Evolutionary conservation across 2,329 filamentous ascomycete species (phyloP), one percentile per base, ranked within the genome.

Genomic region (Ophiostoma fasciatum): DNA sequence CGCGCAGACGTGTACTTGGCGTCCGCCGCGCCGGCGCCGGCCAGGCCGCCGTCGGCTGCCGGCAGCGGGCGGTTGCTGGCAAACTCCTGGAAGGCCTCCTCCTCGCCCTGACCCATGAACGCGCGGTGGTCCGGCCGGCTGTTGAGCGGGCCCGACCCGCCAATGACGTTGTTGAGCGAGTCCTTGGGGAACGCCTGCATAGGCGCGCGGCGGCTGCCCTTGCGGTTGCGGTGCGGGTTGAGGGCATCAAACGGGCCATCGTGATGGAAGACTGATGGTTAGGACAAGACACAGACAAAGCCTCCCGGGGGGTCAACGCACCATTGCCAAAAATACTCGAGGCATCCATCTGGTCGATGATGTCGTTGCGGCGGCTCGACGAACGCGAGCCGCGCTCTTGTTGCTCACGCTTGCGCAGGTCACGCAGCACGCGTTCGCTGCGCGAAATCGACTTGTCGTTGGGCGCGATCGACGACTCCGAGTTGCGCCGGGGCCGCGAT

Each of bases 231-330:
- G 55, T 93, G 82, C 5, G 90, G 85, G 56, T 94, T 93, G 55
- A 90, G 82, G 15, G 90, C 90, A 57, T 98, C 90, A 50, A 94
- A 98, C 5, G 90, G 90, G 1, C 90, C 90, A 51, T 96, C 90
- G 52, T 98, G 90, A 51, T 98, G 90, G 59, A 96, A 94, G 47
- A 94, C 85, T 93, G 49, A 18, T 25, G 23, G 26, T 10, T 21
- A n/a, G 13, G 11, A 4, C 7, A 21, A 2, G 40, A 20, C 42
- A 27, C 8, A 29, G 36, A 22, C n/a, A 21, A n/a, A 32, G n/a
- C 40, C 28, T 61, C 22, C 9, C 9, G 20, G 20, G 20, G 20
- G 22, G 9, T 23, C n/a, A 65, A 92, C 84, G 64, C 59, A 46
- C 88, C 87, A 49, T 81, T 83, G 39, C 90, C 88, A 52, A 93